Conservation (phyloP, 352 stramenopile genomes). For the Phytophthora crassamura region DNA sequence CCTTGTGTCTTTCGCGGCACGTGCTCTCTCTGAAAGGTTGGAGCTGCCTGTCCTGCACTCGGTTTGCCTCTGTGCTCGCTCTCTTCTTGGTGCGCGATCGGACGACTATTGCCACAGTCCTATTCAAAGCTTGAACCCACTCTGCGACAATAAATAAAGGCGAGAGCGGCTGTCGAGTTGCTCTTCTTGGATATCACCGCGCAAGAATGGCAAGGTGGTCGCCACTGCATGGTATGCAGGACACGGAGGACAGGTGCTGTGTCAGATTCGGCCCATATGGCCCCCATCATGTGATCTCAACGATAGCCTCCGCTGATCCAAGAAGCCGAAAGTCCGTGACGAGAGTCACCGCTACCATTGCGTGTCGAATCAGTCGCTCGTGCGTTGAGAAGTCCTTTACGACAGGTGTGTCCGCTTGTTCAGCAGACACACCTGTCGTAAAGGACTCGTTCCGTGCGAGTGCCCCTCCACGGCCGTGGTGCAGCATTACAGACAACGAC, state of each 20-base stretch:
- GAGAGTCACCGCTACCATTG: not conserved
- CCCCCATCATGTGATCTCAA: constrained; percentile 14
- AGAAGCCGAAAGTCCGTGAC: no score
- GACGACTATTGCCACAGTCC: constrained; percentile 26
- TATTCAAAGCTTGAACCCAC: constrained; percentile 4
- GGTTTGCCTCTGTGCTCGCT: not conserved
- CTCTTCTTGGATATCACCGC: constrained; percentile 3
- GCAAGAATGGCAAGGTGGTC: not conserved
- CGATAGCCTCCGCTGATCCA: no score
- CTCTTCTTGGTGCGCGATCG: constrained; percentile 9
- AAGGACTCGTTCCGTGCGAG: no score
- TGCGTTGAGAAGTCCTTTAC: no score
- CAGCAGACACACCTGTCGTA: no score
- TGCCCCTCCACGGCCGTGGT: no score
- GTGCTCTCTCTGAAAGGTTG: not conserved
- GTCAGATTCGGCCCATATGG: constrained; percentile 27
- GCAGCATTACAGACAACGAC: no score
- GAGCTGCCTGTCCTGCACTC: no score
- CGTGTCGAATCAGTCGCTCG: not conserved
- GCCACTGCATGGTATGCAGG: no score
- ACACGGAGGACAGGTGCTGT: constrained; percentile 6
- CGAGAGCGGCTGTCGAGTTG: constrained; percentile 5
- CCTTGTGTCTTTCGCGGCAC: not conserved
- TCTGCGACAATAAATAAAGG: not conserved
- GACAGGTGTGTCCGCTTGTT: not conserved